phyloP scores from a whole-genome alignment of 257 asterid genomes.

The Salvia hispanica region DNA sequence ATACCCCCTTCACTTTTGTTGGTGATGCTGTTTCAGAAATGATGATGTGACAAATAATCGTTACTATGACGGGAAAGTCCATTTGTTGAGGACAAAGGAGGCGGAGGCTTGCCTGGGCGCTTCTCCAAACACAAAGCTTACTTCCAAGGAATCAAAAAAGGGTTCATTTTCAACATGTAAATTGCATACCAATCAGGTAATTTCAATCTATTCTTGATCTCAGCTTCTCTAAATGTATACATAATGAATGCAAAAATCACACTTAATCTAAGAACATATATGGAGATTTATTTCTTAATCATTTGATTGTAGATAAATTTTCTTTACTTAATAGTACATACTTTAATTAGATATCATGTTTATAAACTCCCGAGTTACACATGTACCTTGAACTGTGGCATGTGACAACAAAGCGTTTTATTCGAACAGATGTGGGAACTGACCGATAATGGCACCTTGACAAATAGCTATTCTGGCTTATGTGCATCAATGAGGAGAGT shows the following conservation, averaged over 20 bases:
- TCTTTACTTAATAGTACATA: background rate
- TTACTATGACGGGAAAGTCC: slow-evolving; percentile 46
- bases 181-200: slow-evolving; percentile 73
- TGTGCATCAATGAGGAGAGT: slow-evolving; percentile 64
- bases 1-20: slow-evolving; percentile 1
- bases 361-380: slow-evolving; percentile 6
- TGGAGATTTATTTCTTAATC: background rate
- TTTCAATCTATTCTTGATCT: slow-evolving; percentile 9
- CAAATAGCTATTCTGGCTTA: slow-evolving; percentile 72
- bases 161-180: slow-evolving; percentile 77
- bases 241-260: background rate
- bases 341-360: background rate
- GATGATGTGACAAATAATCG: slow-evolving; percentile 36
- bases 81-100: slow-evolving; percentile 49
- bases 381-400: slow-evolving; percentile 18
- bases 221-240: background rate
- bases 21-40: slow-evolving; percentile 51
- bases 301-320: background rate
- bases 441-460: slow-evolving; percentile 69
- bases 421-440: slow-evolving; percentile 82
- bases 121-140: slow-evolving; percentile 58
- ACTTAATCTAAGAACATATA: background rate
- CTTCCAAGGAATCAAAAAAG: slow-evolving; percentile 57
- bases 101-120: slow-evolving; percentile 68
- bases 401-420: slow-evolving; percentile 9